phyloP scores from a whole-genome alignment of 441 rosid species.

The Jatropha podagrica region DNA sequence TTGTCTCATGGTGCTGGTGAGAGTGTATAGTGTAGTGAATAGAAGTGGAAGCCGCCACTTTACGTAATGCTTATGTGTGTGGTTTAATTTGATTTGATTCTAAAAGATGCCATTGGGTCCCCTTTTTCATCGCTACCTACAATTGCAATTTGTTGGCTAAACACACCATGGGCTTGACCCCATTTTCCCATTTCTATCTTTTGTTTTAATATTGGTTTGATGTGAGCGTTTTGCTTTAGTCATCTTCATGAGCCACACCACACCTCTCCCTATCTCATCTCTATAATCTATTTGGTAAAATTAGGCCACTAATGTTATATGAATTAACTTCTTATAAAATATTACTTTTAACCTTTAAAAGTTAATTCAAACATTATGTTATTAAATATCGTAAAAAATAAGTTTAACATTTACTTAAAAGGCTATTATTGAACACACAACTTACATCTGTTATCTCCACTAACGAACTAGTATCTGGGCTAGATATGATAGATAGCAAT shows the following conservation, averaged over 20 bases:
- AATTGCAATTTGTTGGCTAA: not conserved
- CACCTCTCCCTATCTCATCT: no score
- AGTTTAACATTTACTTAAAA: no score
- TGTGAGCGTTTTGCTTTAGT: not conserved
- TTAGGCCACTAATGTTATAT: no score
- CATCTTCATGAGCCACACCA: not conserved
- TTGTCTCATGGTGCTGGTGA: not conserved
- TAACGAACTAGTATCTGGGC: no score
- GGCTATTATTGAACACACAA: no score
- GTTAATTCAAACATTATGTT: no score
- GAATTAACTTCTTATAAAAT: no score
- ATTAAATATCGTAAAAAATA: no score
- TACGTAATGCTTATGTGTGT: not conserved
- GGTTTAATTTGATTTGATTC: not conserved
- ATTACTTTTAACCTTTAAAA: no score
- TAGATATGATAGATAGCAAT: no score
- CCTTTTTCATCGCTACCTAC: not conserved
- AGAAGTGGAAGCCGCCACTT: conserved; percentile 8
- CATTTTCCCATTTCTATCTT: not conserved
- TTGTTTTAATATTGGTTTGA: not conserved
- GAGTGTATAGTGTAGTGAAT: not conserved
- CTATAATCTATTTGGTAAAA: no score
- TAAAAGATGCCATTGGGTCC: not conserved
- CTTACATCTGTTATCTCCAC: no score
- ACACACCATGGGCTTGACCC: not conserved